phyloP scores from a whole-genome alignment of 495 filamentous ascomycete species.

The Entonaema liquescens region DNA sequence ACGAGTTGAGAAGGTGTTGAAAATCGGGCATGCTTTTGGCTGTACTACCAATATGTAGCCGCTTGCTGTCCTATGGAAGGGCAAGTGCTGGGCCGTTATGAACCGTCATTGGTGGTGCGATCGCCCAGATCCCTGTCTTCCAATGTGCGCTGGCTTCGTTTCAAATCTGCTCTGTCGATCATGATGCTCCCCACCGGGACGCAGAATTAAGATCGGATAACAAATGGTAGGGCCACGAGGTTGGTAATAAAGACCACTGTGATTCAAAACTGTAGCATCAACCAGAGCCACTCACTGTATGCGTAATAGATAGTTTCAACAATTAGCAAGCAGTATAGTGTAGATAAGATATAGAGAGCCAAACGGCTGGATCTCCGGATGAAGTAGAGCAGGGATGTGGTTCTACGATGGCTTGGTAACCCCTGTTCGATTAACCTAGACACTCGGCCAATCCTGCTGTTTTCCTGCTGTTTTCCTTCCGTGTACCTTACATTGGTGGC shows the following conservation, averaged over 20 bases:
- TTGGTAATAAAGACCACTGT: constrained; percentile 5
- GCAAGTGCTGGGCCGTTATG: constrained; percentile 13
- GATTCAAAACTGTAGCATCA: constrained; percentile 10
- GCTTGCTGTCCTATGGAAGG: constrained; percentile 26
- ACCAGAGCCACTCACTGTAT: constrained; percentile 4
- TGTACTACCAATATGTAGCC: not conserved
- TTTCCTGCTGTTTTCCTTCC: constrained; percentile 20
- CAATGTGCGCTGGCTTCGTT: constrained; percentile 32
- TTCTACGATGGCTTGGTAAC: constrained; percentile 7
- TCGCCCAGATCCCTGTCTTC: constrained; percentile 25
- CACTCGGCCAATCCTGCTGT: constrained; percentile 29
- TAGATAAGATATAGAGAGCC: not conserved
- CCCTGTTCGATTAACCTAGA: constrained; percentile 31
- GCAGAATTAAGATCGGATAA: constrained; percentile 31
- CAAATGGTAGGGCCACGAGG: constrained; percentile 11
- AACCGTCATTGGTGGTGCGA: constrained; percentile 29
- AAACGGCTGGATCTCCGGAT: not conserved
- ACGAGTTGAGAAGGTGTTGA: constrained; percentile 11
- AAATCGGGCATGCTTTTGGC: constrained; percentile 11
- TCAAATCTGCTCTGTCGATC: constrained; percentile 31
- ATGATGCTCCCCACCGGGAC: constrained; percentile 25
- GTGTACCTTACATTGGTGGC: constrained; percentile 40
- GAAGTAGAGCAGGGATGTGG: constrained; percentile 15
- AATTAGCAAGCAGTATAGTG: constrained; percentile 1
- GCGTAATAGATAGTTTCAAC: constrained; percentile 8